phyloP scores from a whole-genome alignment of 2,329 filamentous ascomycete genomes.

The Aspergillus tubingensis region DNA sequence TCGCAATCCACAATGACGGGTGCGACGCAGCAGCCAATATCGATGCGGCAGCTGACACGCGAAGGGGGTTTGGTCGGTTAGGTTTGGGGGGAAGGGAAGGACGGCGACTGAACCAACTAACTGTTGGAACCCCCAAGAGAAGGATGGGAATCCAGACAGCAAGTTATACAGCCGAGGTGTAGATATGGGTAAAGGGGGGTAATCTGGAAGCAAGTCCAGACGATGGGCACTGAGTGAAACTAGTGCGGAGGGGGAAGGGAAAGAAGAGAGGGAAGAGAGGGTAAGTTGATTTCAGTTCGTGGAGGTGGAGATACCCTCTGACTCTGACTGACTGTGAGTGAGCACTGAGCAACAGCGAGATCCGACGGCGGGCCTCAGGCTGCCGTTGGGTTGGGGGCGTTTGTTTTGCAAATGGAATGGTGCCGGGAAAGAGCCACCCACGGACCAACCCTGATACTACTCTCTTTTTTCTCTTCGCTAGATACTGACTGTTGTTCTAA shows the following conservation, averaged over 20 bases:
- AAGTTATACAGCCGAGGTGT: slow-evolving; percentile 12
- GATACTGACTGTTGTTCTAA: background rate
- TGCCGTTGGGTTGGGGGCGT: slow-evolving; percentile 18
- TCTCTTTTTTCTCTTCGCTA: background rate
- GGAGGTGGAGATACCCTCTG: slow-evolving; percentile 16
- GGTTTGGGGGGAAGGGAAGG: background rate
- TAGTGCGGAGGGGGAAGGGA: slow-evolving; percentile 18
- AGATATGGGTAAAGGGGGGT: slow-evolving; percentile 2
- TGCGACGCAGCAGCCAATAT: slow-evolving; percentile 16
- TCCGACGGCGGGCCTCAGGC: slow-evolving; percentile 21
- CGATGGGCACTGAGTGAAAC: slow-evolving; percentile 9
- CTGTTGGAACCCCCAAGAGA: slow-evolving; percentile 21
- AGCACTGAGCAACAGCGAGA: slow-evolving; percentile 2
- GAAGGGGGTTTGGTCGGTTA: slow-evolving; percentile 17
- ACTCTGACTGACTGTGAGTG: background rate
- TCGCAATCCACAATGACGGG: slow-evolving; percentile 23
- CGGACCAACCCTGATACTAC: background rate
- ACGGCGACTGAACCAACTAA: slow-evolving; percentile 15
- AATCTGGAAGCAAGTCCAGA: slow-evolving; percentile 9
- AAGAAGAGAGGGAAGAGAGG: slow-evolving; percentile 13
- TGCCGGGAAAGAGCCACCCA: slow-evolving; percentile 3
- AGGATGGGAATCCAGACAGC: slow-evolving; percentile 22
- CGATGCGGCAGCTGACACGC: slow-evolving; percentile 21
- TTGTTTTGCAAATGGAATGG: slow-evolving; percentile 9
- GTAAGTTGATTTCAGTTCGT: slow-evolving; percentile 9